These are phyloP conservation scores for Coprinopsis marcescibilis DNA, from an alignment of 768 basidiomycete species.

Conservation along the genomic window DNA sequence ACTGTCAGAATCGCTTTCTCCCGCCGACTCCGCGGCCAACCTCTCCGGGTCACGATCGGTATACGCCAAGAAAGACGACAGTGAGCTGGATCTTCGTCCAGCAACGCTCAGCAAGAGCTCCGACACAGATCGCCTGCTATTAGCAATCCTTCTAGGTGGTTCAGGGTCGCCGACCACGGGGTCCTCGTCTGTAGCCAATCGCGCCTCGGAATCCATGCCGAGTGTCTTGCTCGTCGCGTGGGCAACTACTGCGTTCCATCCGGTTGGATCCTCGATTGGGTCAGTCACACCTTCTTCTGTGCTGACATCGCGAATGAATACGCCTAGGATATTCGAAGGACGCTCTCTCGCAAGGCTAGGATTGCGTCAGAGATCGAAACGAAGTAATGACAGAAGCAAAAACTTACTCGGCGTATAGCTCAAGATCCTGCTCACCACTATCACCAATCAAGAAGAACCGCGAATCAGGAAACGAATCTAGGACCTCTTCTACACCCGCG, in stretches of 20 bases:
- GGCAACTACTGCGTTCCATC: constrained; percentile 31
- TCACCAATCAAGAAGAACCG: constrained; percentile 87
- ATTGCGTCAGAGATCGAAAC: not conserved
- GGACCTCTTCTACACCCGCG: constrained; percentile 69
- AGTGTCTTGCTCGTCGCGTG: constrained; percentile 18
- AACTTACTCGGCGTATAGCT: constrained; percentile 72
- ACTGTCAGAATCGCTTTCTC: not conserved
- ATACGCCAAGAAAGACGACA: not conserved
- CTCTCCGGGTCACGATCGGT: not conserved
- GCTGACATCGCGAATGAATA: constrained; percentile 80
- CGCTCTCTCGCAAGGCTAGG: constrained; percentile 58
- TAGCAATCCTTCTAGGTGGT: not conserved
- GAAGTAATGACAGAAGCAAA: not conserved
- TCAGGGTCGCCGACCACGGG: not conserved
- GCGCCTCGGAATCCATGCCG: constrained; percentile 9
- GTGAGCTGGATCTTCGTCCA: not conserved
- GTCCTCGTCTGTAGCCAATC: not conserved
- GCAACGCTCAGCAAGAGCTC: not conserved
- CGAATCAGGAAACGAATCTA: constrained; percentile 68
- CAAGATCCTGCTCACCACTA: constrained; percentile 91
- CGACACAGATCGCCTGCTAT: not conserved
- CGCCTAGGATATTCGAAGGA: constrained; percentile 63
- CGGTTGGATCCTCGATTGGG: constrained; percentile 61
- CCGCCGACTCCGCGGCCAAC: not conserved
- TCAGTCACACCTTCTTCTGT: constrained; percentile 22